These are phyloP conservation scores for Esteya vermicola DNA, from an alignment of 2,329 filamentous ascomycete genomes.

Conservation along the genomic window DNA sequence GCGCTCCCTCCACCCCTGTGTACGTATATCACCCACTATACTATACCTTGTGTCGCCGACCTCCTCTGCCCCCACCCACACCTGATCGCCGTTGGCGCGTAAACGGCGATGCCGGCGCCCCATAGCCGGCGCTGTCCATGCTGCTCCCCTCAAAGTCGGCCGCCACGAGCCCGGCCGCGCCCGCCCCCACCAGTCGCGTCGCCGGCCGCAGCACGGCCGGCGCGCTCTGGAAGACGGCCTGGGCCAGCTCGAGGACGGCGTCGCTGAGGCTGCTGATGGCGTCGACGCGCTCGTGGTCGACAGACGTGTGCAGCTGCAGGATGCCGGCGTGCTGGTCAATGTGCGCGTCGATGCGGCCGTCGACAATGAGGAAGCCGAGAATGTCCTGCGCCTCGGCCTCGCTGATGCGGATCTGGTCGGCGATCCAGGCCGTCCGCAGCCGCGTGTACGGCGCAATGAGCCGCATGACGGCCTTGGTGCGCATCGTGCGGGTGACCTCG, in stretches of 20 bases:
- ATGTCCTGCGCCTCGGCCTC: slow-evolving; percentile 87
- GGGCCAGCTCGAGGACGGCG: slow-evolving; percentile 56
- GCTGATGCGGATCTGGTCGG: slow-evolving; percentile 73
- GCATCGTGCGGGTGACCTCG: slow-evolving; percentile 95
- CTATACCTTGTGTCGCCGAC: too few species aligned
- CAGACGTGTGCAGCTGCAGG: slow-evolving; percentile 62
- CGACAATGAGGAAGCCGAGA: slow-evolving; percentile 83
- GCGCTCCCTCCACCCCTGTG: background rate
- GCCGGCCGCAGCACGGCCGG: slow-evolving; percentile 44
- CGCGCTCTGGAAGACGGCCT: slow-evolving; percentile 59
- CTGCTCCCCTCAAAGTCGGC: too few species aligned
- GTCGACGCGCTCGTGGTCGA: slow-evolving; percentile 58
- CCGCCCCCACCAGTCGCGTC: background rate
- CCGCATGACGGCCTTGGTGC: slow-evolving; percentile 87
- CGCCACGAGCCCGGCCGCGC: background rate
- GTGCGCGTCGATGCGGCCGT: slow-evolving; percentile 72
- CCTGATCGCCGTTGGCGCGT: background rate
- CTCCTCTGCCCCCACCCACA: background rate
- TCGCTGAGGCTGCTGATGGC: slow-evolving; percentile 60
- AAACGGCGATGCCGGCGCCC: background rate
- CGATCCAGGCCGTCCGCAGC: slow-evolving; percentile 80
- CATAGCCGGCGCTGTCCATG: background rate
- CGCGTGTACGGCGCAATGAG: slow-evolving; percentile 89
- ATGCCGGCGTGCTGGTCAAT: slow-evolving; percentile 82
- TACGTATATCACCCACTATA: too few species aligned